A percentile compares a stretch with the other conserved stretches of the same genome.
phyloP scores from a whole-genome alignment of 2,329 filamentous ascomycete species.

The Cryphonectria parasitica region DNA sequence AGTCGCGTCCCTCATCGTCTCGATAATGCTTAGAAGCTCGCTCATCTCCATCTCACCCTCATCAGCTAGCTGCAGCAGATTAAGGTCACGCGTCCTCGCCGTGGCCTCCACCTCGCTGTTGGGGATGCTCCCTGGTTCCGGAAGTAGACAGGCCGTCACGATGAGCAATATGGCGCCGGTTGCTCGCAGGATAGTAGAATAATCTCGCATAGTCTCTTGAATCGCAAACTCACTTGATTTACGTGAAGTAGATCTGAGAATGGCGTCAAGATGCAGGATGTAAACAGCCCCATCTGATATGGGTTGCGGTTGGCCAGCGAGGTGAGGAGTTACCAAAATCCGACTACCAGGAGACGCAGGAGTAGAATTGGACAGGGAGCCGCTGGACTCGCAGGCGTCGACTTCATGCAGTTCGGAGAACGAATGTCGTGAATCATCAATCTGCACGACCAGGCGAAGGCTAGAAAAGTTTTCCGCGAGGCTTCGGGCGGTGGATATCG shows the following conservation, averaged over 20 bases:
- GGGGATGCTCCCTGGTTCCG: conserved; percentile 31
- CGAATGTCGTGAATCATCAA: conserved; percentile 11
- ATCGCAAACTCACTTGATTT: conserved; percentile 24
- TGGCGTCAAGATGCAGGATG: conserved; percentile 37
- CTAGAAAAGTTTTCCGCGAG: conserved; percentile 34
- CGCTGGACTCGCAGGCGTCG: not conserved
- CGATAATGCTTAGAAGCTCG: conserved; percentile 38
- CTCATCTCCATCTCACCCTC: conserved; percentile 36
- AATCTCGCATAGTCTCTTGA: conserved; percentile 37
- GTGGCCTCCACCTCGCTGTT: conserved; percentile 32
- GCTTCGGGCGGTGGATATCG: not conserved
- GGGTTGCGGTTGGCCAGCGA: conserved; percentile 34
- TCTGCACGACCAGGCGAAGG: conserved; percentile 37
- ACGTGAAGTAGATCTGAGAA: conserved; percentile 15
- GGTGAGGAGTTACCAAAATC: not conserved
- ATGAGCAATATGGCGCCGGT: conserved; percentile 36
- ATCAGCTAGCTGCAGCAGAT: conserved; percentile 37
- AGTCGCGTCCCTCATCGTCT: conserved; percentile 33
- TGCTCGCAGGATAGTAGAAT: conserved; percentile 38
- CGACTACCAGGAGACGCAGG: not conserved
- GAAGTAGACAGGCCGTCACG: conserved; percentile 35
- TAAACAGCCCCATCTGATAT: conserved; percentile 41
- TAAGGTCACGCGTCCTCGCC: conserved; percentile 38
- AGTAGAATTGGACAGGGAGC: not conserved
- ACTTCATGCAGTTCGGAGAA: not conserved